phyloP scores from a whole-genome alignment of 2,329 filamentous ascomycete genomes.

The Parascedosporium putredinis region DNA sequence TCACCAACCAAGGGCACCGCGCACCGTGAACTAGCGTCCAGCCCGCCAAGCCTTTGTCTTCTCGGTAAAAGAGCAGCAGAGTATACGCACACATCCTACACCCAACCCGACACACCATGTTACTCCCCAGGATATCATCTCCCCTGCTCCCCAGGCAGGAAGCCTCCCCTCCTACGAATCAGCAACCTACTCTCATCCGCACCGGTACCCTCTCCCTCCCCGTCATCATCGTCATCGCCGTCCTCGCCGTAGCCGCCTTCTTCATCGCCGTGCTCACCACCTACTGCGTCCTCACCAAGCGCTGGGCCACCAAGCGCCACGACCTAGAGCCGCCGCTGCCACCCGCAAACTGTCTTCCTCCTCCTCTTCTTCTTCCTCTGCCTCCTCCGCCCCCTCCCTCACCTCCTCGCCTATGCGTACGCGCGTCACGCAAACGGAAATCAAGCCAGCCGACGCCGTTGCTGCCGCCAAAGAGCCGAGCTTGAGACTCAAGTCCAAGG shows the following conservation, averaged over 20 bases:
- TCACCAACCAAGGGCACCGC: too few relatives aligned
- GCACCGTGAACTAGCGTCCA: too few relatives aligned
- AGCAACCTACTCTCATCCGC: not conserved
- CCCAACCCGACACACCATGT: not conserved
- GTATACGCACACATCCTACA: too few relatives aligned
- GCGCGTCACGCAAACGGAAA: too few relatives aligned
- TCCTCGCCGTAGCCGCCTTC: constrained; percentile 4
- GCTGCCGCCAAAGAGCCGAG: too few relatives aligned
- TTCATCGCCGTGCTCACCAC: constrained; percentile 4
- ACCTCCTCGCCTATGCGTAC: too few relatives aligned
- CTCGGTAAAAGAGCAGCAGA: not conserved
- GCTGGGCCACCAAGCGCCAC: not conserved
- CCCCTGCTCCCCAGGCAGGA: not conserved
- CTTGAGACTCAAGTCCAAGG: not conserved
- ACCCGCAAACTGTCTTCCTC: not conserved
- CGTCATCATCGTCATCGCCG: constrained; percentile 4
- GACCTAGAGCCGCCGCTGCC: not conserved
- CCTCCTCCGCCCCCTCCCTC: too few relatives aligned
- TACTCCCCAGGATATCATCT: not conserved
- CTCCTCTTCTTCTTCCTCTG: too few relatives aligned
- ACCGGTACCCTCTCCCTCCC: constrained; percentile 1
- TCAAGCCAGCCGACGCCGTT: too few relatives aligned
- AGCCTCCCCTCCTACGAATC: not conserved
- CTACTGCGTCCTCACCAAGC: constrained; percentile 6
- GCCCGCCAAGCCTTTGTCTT: too few relatives aligned